Conservation (phyloP, 352 stramenopile genomes). For the Globisporangium iwayamae region DNA sequence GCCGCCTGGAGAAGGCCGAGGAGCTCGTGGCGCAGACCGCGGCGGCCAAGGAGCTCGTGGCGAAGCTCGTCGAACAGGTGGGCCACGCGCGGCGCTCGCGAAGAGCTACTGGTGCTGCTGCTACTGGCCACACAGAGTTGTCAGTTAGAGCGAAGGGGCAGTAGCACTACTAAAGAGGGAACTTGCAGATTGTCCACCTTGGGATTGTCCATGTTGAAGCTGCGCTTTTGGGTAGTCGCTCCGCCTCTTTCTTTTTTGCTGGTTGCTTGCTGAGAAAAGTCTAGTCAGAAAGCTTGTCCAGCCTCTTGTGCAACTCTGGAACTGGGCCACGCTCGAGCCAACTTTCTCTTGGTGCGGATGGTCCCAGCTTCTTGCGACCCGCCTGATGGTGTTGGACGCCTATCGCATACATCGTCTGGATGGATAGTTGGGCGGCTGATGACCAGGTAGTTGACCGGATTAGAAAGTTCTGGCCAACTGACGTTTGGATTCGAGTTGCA, state of each 20-base stretch:
- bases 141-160: background rate
- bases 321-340: background rate
- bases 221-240: background rate
- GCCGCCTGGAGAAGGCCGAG: constrained; percentile 21
- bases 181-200: background rate
- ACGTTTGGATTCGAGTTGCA: background rate
- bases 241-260: background rate
- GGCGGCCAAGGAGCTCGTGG: constrained; percentile 23
- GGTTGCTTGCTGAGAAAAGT: background rate
- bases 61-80: constrained; percentile 22
- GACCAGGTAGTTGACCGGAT: background rate
- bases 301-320: background rate
- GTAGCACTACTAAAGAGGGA: background rate
- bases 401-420: background rate
- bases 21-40: constrained; percentile 27
- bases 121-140: background rate
- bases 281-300: background rate
- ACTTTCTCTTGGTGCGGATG: background rate
- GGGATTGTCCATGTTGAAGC: background rate
- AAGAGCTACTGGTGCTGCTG: background rate
- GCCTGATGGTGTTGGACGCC: too few species aligned
- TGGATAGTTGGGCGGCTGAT: too few species aligned
- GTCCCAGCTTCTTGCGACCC: too few species aligned
- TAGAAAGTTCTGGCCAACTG: background rate
- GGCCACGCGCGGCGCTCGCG: constrained; percentile 3